Percentiles rank a stretch among this genome's conserved stretches.
phyloP scores from a whole-genome alignment of 768 basidiomycete species.

The Podaxis sp. region DNA sequence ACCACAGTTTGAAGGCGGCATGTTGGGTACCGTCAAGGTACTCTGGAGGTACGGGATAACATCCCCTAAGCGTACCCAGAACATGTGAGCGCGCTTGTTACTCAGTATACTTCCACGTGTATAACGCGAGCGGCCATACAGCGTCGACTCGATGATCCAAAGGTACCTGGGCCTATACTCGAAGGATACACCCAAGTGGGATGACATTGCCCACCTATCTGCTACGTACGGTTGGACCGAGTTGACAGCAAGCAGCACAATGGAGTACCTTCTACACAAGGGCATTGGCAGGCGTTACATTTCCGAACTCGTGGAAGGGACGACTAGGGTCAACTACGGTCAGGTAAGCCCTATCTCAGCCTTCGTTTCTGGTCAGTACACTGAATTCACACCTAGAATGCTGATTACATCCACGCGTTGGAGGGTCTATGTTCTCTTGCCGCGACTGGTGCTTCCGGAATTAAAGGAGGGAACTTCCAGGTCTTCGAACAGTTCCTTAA shows the following conservation, averaged over 20 bases:
- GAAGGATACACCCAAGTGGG: slow-evolving; percentile 56
- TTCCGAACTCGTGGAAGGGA: slow-evolving; percentile 75
- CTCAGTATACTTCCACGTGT: not conserved
- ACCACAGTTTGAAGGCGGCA: slow-evolving; percentile 48
- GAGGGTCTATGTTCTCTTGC: slow-evolving; percentile 75
- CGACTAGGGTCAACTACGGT: slow-evolving; percentile 83
- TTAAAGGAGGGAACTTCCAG: slow-evolving; percentile 80
- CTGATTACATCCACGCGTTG: slow-evolving; percentile 72
- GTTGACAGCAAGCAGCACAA: slow-evolving; percentile 49
- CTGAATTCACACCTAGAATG: slow-evolving; percentile 43
- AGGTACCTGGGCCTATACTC: slow-evolving; percentile 58
- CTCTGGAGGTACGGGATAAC: slow-evolving; percentile 76
- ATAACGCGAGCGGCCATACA: slow-evolving; percentile 23
- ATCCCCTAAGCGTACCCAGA: slow-evolving; percentile 56
- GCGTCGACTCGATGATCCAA: slow-evolving; percentile 56
- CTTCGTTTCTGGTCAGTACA: not conserved
- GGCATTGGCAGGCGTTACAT: slow-evolving; percentile 61
- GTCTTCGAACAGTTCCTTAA: slow-evolving; percentile 83
- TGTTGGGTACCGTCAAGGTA: slow-evolving; percentile 75
- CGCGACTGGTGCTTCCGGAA: slow-evolving; percentile 59
- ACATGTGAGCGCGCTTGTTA: slow-evolving; percentile 40
- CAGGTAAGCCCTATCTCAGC: slow-evolving; percentile 43
- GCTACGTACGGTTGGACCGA: slow-evolving; percentile 48
- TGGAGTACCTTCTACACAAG: slow-evolving; percentile 53
- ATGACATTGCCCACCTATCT: slow-evolving; percentile 60